These are phyloP conservation scores for Arthrobotrys sinensis DNA, from an alignment of 2,329 filamentous ascomycete genomes.

Conservation along the genomic window DNA sequence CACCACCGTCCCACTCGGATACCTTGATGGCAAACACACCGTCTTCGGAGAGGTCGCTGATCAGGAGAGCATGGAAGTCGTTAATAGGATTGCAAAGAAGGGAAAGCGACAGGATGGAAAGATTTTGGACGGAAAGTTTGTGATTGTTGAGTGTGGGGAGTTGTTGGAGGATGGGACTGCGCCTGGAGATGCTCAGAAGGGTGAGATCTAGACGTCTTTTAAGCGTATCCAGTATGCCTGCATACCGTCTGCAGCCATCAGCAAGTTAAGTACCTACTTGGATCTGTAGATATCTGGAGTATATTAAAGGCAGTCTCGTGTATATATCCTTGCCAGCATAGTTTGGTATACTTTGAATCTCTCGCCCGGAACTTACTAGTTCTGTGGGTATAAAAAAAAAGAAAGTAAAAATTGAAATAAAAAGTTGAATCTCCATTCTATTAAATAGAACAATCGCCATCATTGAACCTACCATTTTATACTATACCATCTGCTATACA, in stretches of 20 bases:
- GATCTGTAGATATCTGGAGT: neutral
- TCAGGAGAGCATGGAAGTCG: constrained; percentile 63
- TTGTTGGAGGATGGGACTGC: constrained; percentile 18
- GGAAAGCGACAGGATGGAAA: constrained; percentile 60
- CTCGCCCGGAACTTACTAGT: neutral
- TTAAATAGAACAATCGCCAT: neutral
- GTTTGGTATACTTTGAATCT: neutral
- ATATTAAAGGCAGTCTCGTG: constrained; percentile 1
- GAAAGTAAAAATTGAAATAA: constrained; percentile 20
- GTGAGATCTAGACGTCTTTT: neutral
- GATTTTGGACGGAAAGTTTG: constrained; percentile 48
- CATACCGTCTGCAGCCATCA: no score
- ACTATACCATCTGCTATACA: no score
- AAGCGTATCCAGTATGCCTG: no score
- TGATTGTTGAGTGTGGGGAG: constrained; percentile 45
- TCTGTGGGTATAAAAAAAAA: neutral
- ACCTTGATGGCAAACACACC: constrained; percentile 83
- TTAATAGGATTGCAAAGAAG: constrained; percentile 60
- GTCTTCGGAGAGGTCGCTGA: constrained; percentile 83
- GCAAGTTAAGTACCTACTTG: neutral
- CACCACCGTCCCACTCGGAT: constrained; percentile 70
- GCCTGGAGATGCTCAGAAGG: constrained; percentile 2
- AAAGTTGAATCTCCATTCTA: constrained; percentile 41
- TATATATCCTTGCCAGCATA: neutral
- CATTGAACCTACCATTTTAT: no score